Base-by-base conservation (phyloP, 106 monocot species). In the Amphibolis antarctica region DNA sequence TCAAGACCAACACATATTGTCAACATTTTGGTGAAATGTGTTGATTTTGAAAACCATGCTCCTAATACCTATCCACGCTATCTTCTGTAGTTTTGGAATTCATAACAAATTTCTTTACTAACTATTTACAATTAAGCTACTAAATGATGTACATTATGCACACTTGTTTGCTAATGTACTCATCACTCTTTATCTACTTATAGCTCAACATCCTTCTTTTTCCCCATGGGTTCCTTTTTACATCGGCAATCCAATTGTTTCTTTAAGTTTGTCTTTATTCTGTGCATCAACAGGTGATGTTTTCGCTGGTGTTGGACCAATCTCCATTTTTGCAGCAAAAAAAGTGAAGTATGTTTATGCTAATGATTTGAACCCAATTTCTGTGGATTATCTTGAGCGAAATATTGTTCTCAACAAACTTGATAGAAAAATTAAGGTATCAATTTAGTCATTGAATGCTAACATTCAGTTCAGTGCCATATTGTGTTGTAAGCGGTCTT, bases 281-380 rank as follows among this genome's bases (percentile, higher is more conserved):
- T 19, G 14, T 56, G 56, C 23, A 56, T 56, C 25, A 28, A 59
- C 10, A 96, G 89, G 94, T 77, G 98, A 98, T 75, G 90, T 98
- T 63, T 91, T 98, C 55, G 73, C 98, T 70, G 90, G 98, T 48
- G 90, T 77, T 78, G 98, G 98, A 28, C 98, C 98, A 13, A 78
- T 98, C 69, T 78, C 91, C 56, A 77, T 98, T 66, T 85, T 74
- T 55, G 90, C 98, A 25, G 90, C 87, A 30, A 98, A 80, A 72
- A 91, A 85, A 66, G 98, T 91, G 43, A 87, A 81, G 63, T 66
- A 81, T 67, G 98, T 91, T 3, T 98, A 87, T 80, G 98, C 98
- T 47, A 98, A 98, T 80, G 98, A 98, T 76, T 61, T 98, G 58
- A 98, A 98, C 59, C 91, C 91, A 22, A 65, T 5, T 71, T 90